phyloP scores from a whole-genome alignment of 108 stramenopile species.

The Parietichytrium sp. region DNA sequence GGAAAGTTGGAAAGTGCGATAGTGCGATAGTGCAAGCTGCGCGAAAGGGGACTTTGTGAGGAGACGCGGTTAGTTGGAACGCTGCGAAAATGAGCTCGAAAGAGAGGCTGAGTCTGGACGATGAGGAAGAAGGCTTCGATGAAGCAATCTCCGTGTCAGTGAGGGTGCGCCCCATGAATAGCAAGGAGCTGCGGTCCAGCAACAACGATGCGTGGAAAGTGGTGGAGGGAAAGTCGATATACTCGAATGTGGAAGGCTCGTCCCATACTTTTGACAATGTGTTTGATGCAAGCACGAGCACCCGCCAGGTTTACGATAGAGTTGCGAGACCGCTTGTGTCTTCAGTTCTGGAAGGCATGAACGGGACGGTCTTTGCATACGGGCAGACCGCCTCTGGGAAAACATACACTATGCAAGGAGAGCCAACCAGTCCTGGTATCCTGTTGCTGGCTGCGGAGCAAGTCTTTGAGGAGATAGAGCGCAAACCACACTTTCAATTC shows the following conservation, averaged over 20 bases:
- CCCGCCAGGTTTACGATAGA: conserved; percentile 22
- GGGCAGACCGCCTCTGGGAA: conserved; percentile 48
- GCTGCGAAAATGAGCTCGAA: too few species aligned
- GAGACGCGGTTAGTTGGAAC: too few species aligned
- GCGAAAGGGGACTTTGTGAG: too few species aligned
- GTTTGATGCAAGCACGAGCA: conserved; percentile 10
- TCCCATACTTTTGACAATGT: conserved; percentile 34
- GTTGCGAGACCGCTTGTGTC: conserved; percentile 9
- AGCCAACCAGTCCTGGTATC: conserved; percentile 11
- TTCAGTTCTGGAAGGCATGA: conserved; percentile 36
- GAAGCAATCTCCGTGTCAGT: conserved; percentile 33
- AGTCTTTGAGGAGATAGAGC: neutral
- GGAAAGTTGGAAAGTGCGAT: too few species aligned
- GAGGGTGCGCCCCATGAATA: conserved; percentile 18
- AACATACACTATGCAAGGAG: conserved; percentile 52
- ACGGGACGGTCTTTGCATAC: conserved; percentile 49
- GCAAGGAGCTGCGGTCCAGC: neutral
- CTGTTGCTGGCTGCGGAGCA: neutral
- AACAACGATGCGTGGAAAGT: neutral
- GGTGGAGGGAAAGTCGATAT: conserved; percentile 34
- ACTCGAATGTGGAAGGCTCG: neutral
- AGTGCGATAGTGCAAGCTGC: too few species aligned
- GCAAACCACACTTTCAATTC: neutral
- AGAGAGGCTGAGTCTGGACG: too few species aligned
- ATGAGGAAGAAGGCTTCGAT: neutral